Evolutionary conservation across 306 rosid genomes (phyloP), one percentile per base, ranked within the genome.

Genomic region (Vigna unguiculata): DNA sequence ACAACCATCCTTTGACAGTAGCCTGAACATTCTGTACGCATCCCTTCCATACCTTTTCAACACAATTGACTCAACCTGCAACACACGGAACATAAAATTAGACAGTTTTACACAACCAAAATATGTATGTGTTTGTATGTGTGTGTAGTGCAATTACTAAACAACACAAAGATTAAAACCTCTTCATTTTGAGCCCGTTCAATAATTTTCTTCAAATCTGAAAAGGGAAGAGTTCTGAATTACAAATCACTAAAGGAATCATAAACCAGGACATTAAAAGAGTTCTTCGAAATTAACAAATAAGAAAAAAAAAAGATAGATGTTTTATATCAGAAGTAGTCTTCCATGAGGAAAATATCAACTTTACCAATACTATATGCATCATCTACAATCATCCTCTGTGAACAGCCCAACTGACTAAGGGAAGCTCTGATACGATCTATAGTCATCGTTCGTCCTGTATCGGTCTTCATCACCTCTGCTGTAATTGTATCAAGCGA

Each of bases 61-160:
- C 65, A 95, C 96, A 84, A 88, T 85, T 7, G 96, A 89, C 79
- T 92, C 99, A 57, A 90, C 97, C 99, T 95, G 83, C 72, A 86
- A 72, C 6, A 72, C 6, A 40, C n/a, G 59, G 73, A 49, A 61
- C 81, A 72, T 34, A 20, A 63, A 82, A 78, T 72, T 15, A 74
- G 62, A 79, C 47, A 77, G 69, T 45, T 84, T 66, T 60, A 48
- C 69, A 81, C 12, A 38, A 34, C 2, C 8, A 6, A 34, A 6
- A 34, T 34, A 34, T 34, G 7, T 34, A 34, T 34, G 7, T 6
- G 57, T 49, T 7, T 63, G 53, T 36, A 71, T 51, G 9, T 24
- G 9, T 20, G 20, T 72, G 19, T 17, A 16, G 69, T 49, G 4
- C 8, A 32, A 46, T 16, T 55, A 55, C 59, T 69, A 16, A 58